Conservation (phyloP, 2,329 filamentous ascomycete genomes). For the Colletotrichum cereale region DNA sequence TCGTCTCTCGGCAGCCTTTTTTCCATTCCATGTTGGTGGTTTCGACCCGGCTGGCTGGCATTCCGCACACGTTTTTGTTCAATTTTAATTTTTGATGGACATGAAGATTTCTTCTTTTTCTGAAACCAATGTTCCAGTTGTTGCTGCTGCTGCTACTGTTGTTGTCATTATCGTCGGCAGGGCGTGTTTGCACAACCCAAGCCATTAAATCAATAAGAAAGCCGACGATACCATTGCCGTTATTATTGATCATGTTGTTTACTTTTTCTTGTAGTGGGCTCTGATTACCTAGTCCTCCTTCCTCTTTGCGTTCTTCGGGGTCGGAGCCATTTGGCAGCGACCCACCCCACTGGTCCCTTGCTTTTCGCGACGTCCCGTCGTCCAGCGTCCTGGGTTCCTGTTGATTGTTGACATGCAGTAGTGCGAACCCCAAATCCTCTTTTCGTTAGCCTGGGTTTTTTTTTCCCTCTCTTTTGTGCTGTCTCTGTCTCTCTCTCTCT, state of each 20-base stretch:
- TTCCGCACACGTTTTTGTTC: not conserved
- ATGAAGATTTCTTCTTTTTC: not conserved
- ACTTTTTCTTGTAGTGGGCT: not conserved
- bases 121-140: not conserved
- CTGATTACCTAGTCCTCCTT: not conserved
- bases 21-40: not conserved
- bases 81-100: not conserved
- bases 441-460: not conserved
- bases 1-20: not conserved
- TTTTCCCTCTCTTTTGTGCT: not conserved
- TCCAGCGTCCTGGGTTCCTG: not conserved
- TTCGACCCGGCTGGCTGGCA: not conserved
- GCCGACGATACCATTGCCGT: not conserved
- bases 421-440: not conserved
- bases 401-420: slow-evolving; percentile 19
- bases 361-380: not conserved
- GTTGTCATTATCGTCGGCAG: not conserved
- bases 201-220: not conserved
- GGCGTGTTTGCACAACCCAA: not conserved
- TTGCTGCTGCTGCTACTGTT: too few relatives aligned
- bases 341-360: not conserved
- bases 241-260: not conserved
- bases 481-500: too few relatives aligned
- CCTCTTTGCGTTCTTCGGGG: not conserved
- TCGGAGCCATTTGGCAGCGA: not conserved